These are phyloP conservation scores for Metarhizium rileyi DNA, from an alignment of 2,329 filamentous ascomycete species.

Conservation along the genomic window DNA sequence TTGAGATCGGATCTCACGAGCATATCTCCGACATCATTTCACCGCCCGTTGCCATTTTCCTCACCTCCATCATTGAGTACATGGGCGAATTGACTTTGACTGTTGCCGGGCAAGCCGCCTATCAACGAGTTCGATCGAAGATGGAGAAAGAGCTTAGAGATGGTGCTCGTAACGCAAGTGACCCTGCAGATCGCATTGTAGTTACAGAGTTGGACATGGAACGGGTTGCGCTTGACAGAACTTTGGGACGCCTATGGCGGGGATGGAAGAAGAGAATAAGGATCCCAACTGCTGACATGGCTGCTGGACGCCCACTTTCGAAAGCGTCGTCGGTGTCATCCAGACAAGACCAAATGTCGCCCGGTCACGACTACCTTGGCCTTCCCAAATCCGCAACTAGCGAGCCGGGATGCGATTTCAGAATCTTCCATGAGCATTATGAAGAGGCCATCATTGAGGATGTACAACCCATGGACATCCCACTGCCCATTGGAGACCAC, in stretches of 20 bases:
- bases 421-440: conserved; percentile 9
- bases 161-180: conserved; percentile 33
- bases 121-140: conserved; percentile 51
- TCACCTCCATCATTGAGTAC: conserved; percentile 90
- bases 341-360: conserved; percentile 24
- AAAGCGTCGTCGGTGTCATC: conserved; percentile 29
- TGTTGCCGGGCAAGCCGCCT: conserved; percentile 79
- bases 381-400: conserved; percentile 8
- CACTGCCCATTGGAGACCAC: conserved; percentile 56
- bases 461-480: conserved; percentile 36
- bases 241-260: conserved; percentile 82
- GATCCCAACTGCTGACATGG: conserved; percentile 38
- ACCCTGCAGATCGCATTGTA: conserved; percentile 57
- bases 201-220: conserved; percentile 91
- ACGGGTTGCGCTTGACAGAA: conserved; percentile 80
- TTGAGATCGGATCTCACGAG: conserved; percentile 49
- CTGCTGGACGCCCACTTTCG: conserved; percentile 39
- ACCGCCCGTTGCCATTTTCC: conserved; percentile 86
- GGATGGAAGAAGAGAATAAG: conserved; percentile 86
- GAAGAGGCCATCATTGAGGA: conserved; percentile 17
- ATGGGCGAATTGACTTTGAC: conserved; percentile 85
- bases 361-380: conserved; percentile 23
- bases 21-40: conserved; percentile 62
- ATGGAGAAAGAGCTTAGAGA: conserved; percentile 51
- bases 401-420: conserved; percentile 5